A percentile compares a stretch with the other conserved stretches of the same genome.
These are phyloP conservation scores for Groenewaldozyma salmanticensis DNA, from an alignment of 805 yeast species.

Conservation along the genomic window DNA sequence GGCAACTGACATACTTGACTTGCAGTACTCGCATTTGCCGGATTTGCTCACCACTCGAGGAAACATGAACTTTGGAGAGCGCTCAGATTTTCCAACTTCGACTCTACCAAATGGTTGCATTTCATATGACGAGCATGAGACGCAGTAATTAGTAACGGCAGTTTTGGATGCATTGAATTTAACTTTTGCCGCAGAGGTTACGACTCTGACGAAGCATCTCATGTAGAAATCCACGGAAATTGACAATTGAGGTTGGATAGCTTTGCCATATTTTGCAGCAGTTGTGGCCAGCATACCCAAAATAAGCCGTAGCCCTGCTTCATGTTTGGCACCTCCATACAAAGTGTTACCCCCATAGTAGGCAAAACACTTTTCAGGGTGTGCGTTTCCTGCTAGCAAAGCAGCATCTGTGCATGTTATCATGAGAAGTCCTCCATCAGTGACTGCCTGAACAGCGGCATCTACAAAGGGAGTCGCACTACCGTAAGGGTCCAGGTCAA, in stretches of 20 bases:
- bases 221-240: constrained; percentile 90
- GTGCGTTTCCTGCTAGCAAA: constrained; percentile 89
- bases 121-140: constrained; percentile 71
- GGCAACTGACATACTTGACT: constrained; percentile 59
- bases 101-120: constrained; percentile 69
- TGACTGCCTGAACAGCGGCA: constrained; percentile 68
- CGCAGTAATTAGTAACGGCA: constrained; percentile 72
- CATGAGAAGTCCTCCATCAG: constrained; percentile 73
- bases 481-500: constrained; percentile 96
- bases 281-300: constrained; percentile 63
- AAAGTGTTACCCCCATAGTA: constrained; percentile 87
- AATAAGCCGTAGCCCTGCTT: constrained; percentile 81
- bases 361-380: constrained; percentile 95
- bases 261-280: constrained; percentile 83
- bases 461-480: constrained; percentile 95
- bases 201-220: constrained; percentile 71
- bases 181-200: constrained; percentile 69
- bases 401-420: constrained; percentile 97
- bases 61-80: constrained; percentile 33
- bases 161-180: constrained; percentile 69
- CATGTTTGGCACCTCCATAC: constrained; percentile 83
- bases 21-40: constrained; percentile 60
- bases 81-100: constrained; percentile 15
- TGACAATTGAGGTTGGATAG: constrained; percentile 78
- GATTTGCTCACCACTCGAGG: constrained; percentile 52